A percentile compares a stretch with the other conserved stretches of the same genome.
phyloP scores from a whole-genome alignment of 257 asterid genomes.

The Jacaranda mimosifolia region DNA sequence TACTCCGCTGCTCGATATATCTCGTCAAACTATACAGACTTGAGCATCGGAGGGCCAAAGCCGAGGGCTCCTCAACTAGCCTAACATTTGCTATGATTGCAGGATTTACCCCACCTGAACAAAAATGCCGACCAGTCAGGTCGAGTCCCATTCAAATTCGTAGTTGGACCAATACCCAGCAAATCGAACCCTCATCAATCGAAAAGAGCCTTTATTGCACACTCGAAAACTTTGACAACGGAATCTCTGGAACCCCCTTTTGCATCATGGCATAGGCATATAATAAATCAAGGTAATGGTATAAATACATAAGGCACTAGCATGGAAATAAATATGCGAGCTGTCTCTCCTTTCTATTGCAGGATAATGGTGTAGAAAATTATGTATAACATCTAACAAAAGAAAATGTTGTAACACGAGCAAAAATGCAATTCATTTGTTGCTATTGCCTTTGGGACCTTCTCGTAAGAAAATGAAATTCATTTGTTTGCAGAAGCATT shows the following conservation, averaged over 20 bases:
- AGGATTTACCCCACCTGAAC: too few relatives aligned
- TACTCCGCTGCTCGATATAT: too few relatives aligned
- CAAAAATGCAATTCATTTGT: constrained; percentile 24
- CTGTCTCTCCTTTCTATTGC: constrained; percentile 27
- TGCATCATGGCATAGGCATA: constrained; percentile 91
- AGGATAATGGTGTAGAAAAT: constrained; percentile 11
- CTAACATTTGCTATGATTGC: too few relatives aligned
- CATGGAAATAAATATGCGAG: constrained; percentile 48
- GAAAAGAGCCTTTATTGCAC: constrained; percentile 95
- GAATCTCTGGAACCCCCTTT: constrained; percentile 82
- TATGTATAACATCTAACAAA: constrained; percentile 10
- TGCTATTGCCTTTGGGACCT: constrained; percentile 58
- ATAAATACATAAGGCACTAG: constrained; percentile 95
- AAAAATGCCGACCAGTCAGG: too few relatives aligned
- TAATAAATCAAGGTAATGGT: constrained; percentile 98
- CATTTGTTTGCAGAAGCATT: constrained; percentile 82
- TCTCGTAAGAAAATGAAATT: constrained; percentile 83
- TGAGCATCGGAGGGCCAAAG: too few relatives aligned
- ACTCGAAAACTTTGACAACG: constrained; percentile 87
- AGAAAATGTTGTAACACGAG: constrained; percentile 10
- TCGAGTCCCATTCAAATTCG: too few relatives aligned
- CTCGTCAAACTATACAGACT: too few relatives aligned
- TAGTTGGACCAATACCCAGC: too few relatives aligned
- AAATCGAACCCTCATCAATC: too few relatives aligned
- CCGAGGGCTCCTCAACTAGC: too few relatives aligned